Base-by-base conservation (phyloP, 2,329 filamentous ascomycete species). In the Saccharata proteae region DNA sequence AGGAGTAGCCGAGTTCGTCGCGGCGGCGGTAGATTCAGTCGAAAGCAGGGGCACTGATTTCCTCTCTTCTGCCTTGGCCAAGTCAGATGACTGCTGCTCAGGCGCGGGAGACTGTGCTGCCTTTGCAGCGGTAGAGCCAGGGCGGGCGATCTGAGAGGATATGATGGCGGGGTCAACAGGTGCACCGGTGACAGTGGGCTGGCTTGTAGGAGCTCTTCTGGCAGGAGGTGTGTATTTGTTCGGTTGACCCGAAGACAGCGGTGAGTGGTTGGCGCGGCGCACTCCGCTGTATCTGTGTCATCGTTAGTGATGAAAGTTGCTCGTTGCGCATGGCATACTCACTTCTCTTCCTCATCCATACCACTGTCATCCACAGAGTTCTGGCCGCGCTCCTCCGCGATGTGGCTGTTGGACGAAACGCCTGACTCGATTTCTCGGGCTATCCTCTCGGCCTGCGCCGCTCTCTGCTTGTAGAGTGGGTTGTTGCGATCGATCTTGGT, bases 251-350 rank as follows among this genome's bases (percentile, higher is more conserved):
- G 65, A 67, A 16, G 62, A 53, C 18, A 92, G 64, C n/a, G 79
- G 69, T 5, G 78, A 71, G 45, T 80, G 80, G 34, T 64, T 61
- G n/a, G n/a, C n/a, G 41, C 88, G 77, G 39, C 78, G 78, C 34
- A 98, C 90, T 51, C 88, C 88, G 49, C 86, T 94, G 59, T 96
- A 96, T n/a, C n/a, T n/a, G n/a, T n/a, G n/a, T n/a, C n/a, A n/a
- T n/a, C n/a, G 52, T 79, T 83, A 40, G 33, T 29, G n/a, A n/a
- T n/a, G n/a, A n/a, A n/a, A n/a, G n/a, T n/a, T n/a, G n/a, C n/a
- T n/a, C n/a, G n/a, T n/a, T n/a, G n/a, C n/a, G n/a, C n/a, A n/a
- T n/a, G n/a, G n/a, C n/a, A n/a, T n/a, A n/a, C n/a, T n/a, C n/a
- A n/a, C 75, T 90, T 94, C 51, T 92, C 86, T 60, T 98, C 90